phyloP scores from a whole-genome alignment of 129 eudicot genomes.

The Solidago caesia region DNA sequence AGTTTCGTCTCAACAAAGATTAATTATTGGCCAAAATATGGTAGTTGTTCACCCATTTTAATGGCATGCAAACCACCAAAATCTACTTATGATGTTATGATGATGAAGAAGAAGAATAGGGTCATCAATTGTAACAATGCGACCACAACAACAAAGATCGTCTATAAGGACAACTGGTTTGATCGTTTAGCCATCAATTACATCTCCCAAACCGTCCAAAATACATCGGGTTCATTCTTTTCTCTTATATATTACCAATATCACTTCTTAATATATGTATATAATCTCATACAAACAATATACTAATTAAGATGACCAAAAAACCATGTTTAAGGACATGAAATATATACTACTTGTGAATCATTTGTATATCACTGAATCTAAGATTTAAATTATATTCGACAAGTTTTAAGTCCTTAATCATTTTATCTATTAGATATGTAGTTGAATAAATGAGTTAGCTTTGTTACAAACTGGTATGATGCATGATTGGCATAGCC shows the following conservation, averaged over 20 bases:
- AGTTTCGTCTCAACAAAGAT: neutral
- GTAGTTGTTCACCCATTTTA: neutral
- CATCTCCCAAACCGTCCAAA: constrained; percentile 57
- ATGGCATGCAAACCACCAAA: neutral
- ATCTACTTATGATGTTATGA: neutral
- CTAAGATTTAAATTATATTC: too few relatives aligned
- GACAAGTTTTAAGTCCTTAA: neutral
- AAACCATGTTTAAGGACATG: too few relatives aligned
- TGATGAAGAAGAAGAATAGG: neutral
- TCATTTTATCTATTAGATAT: too few relatives aligned
- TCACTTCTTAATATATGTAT: neutral
- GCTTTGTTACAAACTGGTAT: neutral
- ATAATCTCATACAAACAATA: too few relatives aligned
- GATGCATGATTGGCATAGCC: neutral
- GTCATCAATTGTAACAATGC: neutral
- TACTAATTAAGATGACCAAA: too few relatives aligned
- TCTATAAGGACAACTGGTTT: constrained; percentile 56
- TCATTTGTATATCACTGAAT: too few relatives aligned
- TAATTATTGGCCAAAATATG: neutral
- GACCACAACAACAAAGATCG: constrained; percentile 23
- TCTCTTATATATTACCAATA: neutral
- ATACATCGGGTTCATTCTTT: constrained; percentile 40
- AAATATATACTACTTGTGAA: too few relatives aligned
- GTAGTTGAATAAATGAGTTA: neutral
- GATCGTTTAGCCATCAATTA: constrained; percentile 57